Base-by-base conservation (phyloP, 352 stramenopile species). In the Globisporangium uncinulatum region DNA sequence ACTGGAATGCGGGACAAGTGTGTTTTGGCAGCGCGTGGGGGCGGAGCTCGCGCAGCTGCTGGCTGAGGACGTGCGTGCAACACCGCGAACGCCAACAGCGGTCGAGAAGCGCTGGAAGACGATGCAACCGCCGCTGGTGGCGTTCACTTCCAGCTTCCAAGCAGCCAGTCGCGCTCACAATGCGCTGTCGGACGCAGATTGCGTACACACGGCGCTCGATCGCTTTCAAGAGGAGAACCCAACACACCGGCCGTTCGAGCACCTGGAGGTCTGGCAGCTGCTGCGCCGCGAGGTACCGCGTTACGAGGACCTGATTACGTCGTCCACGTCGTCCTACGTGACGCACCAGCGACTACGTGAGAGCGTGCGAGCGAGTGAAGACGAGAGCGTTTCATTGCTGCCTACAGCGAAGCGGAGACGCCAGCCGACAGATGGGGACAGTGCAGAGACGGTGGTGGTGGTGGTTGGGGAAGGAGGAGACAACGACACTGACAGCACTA, bases 31-130 rank as follows among this genome's bases (percentile, higher is more conserved):
- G 32, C 34, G 55, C 46, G 55, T 61, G 15, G 36, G 45, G 9
- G 36, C 36, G n/a, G 45, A 54, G 44, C 54, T 49, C 55, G 55
- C 39, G 21, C 31, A 46, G 20, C 20, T 55, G 13, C 45, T 61
- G 15, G 21, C 21, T 29, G 24, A 29, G 20, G 39, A 50, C 46
- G 39, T 37, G 20, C 45, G 54, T 8, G 55, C 55, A 15, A 45
- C 55, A 10, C 55, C 55, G 10, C 55, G 55, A 32, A 61, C 55
- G 8, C 11, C 32, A 4, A 48, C 45, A 6, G 55, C 55, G 8
- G 46, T 53, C 17, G 55, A 61, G 55, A 53, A 34, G 19, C 55
- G 46, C 55, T 61, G 55, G 55, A 61, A 61, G 55, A 54, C 34
- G 17, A 17, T 61, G 45, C 55, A 53, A 36, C 34, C 36, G 15